Conservation (phyloP, 192 early-diverging fungal species). For the Chytriomyces hyalinus region DNA sequence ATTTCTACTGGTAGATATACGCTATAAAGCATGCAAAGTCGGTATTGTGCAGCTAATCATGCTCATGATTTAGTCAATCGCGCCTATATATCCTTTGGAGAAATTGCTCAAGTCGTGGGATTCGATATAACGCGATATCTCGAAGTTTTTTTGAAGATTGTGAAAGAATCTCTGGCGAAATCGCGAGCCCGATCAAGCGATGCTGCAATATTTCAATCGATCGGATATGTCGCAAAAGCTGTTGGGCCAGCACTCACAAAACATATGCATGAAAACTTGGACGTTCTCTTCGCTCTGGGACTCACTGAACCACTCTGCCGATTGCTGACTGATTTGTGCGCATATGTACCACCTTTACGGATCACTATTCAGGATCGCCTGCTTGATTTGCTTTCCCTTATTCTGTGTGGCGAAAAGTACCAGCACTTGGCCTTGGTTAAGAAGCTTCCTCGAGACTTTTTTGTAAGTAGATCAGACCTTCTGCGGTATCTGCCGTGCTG, state of each 20-base stretch:
- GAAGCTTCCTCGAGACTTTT: slow-evolving; percentile 52
- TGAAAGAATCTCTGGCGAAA: slow-evolving; percentile 73
- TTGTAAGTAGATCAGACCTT: slow-evolving; percentile 20
- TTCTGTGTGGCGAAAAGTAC: slow-evolving; percentile 73
- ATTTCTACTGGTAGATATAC: slow-evolving; percentile 40
- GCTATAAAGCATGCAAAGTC: neutral
- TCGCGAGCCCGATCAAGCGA: slow-evolving; percentile 69
- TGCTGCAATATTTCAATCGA: slow-evolving; percentile 73
- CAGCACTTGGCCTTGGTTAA: slow-evolving; percentile 57
- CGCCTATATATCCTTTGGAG: slow-evolving; percentile 77
- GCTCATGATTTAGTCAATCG: slow-evolving; percentile 22
- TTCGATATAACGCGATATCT: slow-evolving; percentile 74
- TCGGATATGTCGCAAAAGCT: slow-evolving; percentile 77
- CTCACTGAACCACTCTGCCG: slow-evolving; percentile 65
- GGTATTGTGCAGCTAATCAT: slow-evolving; percentile 25
- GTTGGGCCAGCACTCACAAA: slow-evolving; percentile 82
- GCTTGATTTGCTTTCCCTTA: slow-evolving; percentile 78
- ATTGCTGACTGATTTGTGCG: slow-evolving; percentile 70
- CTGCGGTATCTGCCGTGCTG: neutral
- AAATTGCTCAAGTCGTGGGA: slow-evolving; percentile 72
- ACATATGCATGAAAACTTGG: slow-evolving; percentile 80
- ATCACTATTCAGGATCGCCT: slow-evolving; percentile 81
- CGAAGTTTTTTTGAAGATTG: slow-evolving; percentile 68
- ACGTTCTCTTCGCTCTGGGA: slow-evolving; percentile 83
- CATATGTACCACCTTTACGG: slow-evolving; percentile 74